Evolutionary conservation across 805 yeast genomes (phyloP).

Genomic region (Starmerella vaccinii): DNA sequence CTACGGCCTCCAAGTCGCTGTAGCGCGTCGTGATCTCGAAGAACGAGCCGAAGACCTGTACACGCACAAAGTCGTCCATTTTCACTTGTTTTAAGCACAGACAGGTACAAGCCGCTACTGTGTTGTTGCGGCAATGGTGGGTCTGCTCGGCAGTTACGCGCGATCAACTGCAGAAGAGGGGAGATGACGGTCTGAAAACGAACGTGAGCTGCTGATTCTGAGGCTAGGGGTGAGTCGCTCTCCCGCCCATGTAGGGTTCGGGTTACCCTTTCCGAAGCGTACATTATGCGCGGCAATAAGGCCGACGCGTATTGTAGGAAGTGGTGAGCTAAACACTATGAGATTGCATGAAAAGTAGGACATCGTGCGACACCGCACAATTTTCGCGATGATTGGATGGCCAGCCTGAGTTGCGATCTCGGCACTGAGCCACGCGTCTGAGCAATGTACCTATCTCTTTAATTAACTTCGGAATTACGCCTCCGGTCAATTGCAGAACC

Average conservation of each 20-base stretch:
- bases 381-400: no score
- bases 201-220: neutral
- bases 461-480: no score
- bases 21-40: conserved; percentile 37
- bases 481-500: no score
- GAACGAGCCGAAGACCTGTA: conserved; percentile 25
- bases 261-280: neutral
- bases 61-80: conserved; percentile 27
- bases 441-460: no score
- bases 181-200: neutral
- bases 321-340: neutral
- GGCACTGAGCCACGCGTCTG: no score
- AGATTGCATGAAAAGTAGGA: no score
- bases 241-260: neutral
- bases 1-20: conserved; percentile 89
- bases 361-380: no score
- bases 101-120: neutral
- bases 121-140: neutral
- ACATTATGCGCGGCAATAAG: neutral
- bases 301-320: neutral
- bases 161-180: neutral
- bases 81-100: neutral
- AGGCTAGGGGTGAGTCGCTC: conserved; percentile 3
- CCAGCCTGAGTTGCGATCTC: no score
- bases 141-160: neutral